Evolutionary conservation across 148 eudicot genomes (phyloP), one percentile per base, ranked within the genome.

Genomic region (Simmondsia chinensis): DNA sequence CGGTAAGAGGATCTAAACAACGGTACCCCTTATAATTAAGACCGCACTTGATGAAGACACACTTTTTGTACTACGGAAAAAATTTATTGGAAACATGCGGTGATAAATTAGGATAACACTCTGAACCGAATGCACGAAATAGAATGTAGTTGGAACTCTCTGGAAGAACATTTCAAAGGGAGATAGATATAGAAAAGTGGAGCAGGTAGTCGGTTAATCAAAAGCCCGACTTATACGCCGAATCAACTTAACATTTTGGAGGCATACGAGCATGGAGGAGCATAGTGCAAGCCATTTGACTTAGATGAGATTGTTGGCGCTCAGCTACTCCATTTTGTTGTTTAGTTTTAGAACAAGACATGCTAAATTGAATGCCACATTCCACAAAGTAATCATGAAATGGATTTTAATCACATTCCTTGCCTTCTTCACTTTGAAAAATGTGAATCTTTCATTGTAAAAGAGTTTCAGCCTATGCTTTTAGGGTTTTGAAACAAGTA

Each of bases 311-410:
- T 12, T 33, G 41, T 5, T 33, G 20, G 6, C 11, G 15, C 20
- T 49, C 41, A 1, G 24, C 54, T 3, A 22, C 25, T 9, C 30
- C 41, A 49, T 34, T 49, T 49, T 49, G 42, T 12, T 5, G 2
- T 3, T 34, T 40, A 9, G 42, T 29, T 6, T 20, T 0, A 2
- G 31, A 28, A 10, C 29, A 33, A 9, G 39, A 40, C 10, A 17
- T 39, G 1, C 43, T 7, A 20, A 40, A 40, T 8, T 10, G 11
- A 40, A 40, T 40, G 6, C 44, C 44, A 40, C 20, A 10, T 5
- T 8, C 2, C 11, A 3, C 3, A 1, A 40, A 40, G 21, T 40
- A 26, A 40, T 40, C 26, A 19, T 40, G 20, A 12, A 40, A 3
- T 8, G 24, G 26, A 8, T 40, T 18, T 10, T 0, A 19, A 9